A percentile compares a stretch with the other conserved stretches of the same genome.
Evolutionary conservation across 2,329 filamentous ascomycete genomes (phyloP).

Genomic region (Teratosphaeria pseudoeucalypti): DNA sequence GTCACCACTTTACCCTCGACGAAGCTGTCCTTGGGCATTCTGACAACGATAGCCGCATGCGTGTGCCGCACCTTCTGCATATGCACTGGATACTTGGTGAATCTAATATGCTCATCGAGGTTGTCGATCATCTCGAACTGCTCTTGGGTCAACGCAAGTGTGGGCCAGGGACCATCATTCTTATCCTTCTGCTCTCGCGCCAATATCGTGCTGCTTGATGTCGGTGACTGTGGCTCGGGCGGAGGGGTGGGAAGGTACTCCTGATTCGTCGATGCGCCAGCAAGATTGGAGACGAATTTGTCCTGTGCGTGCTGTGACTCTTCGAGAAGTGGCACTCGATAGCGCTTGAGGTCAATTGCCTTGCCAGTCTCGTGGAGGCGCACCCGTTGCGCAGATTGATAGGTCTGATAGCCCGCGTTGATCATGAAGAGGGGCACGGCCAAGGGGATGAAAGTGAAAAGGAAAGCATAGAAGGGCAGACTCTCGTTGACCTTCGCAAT

Average conservation of each 20-base stretch:
- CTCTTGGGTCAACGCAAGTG: constrained; percentile 63
- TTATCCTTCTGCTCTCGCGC: constrained; percentile 19
- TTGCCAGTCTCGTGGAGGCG: constrained; percentile 56
- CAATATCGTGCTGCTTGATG: not conserved
- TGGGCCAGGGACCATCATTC: constrained; percentile 37
- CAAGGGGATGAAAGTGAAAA: constrained; percentile 64
- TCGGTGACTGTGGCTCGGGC: constrained; percentile 23
- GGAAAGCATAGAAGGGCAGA: constrained; percentile 53
- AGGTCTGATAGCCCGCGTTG: constrained; percentile 67
- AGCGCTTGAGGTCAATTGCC: constrained; percentile 59
- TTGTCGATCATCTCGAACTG: constrained; percentile 80
- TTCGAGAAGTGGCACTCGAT: constrained; percentile 65
- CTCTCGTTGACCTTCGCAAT: constrained; percentile 43
- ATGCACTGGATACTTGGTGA: constrained; percentile 53
- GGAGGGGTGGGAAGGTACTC: constrained; percentile 54
- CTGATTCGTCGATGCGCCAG: constrained; percentile 51
- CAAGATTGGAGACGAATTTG: constrained; percentile 63
- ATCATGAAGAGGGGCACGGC: constrained; percentile 60
- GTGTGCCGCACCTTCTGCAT: constrained; percentile 70
- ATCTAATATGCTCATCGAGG: constrained; percentile 52
- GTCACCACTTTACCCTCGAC: constrained; percentile 69
- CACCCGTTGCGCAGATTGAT: constrained; percentile 65
- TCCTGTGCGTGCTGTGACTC: constrained; percentile 68
- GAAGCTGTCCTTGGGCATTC: constrained; percentile 56
- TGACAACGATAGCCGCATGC: constrained; percentile 83